Percentiles rank a stretch among this genome's conserved stretches.
These are phyloP conservation scores for Neonectria neomacrospora DNA, from an alignment of 2,329 filamentous ascomycete genomes.

Conservation along the genomic window DNA sequence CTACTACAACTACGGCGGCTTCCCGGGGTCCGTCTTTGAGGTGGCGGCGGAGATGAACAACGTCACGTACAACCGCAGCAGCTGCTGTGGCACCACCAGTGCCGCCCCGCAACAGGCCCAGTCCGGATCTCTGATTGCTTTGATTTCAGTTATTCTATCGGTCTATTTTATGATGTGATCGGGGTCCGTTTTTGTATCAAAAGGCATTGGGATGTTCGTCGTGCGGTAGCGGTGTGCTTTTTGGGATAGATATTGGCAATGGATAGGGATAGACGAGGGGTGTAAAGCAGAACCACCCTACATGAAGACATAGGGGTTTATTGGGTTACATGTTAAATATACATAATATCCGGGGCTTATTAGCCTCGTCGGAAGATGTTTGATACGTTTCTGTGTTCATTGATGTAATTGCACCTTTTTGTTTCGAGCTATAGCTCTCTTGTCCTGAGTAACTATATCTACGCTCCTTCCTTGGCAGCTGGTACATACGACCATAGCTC, in stretches of 20 bases:
- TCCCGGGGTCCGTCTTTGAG: constrained; percentile 78
- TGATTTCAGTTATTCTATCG: constrained; percentile 38
- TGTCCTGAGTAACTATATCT: neutral
- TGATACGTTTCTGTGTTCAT: neutral
- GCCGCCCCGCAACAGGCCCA: constrained; percentile 42
- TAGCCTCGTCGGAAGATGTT: neutral
- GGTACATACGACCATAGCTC: neutral
- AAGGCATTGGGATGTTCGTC: constrained; percentile 16
- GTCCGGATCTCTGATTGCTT: constrained; percentile 32
- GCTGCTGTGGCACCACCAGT: constrained; percentile 64
- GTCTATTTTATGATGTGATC: constrained; percentile 37
- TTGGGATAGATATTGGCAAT: constrained; percentile 30
- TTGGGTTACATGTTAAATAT: constrained; percentile 1
- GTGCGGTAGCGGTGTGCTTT: constrained; percentile 31
- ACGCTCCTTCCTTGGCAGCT: neutral
- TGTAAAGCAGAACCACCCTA: constrained; percentile 4
- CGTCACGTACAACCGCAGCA: constrained; percentile 70
- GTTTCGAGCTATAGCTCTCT: neutral
- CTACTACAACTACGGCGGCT: constrained; percentile 80
- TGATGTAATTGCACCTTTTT: neutral
- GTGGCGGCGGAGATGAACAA: constrained; percentile 77
- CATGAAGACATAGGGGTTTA: constrained; percentile 17
- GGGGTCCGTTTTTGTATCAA: constrained; percentile 4
- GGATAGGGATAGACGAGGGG: constrained; percentile 18
- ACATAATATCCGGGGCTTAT: constrained; percentile 10